Evolutionary conservation across 108 stramenopile genomes (phyloP).

Genomic region (Nannochloropsis salina): DNA sequence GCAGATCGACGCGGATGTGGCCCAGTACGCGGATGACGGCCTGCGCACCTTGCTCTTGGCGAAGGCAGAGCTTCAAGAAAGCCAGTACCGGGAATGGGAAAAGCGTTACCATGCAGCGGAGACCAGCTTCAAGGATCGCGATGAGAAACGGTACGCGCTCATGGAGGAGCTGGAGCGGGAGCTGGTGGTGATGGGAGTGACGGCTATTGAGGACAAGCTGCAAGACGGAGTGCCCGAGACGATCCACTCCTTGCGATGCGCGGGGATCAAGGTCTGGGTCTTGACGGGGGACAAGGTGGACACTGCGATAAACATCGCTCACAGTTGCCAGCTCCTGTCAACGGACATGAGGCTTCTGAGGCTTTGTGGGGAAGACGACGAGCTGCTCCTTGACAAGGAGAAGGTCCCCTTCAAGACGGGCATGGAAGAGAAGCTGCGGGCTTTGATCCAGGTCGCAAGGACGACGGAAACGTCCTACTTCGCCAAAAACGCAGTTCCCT

Average conservation of each 20-base stretch:
- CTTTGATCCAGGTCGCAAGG: background rate
- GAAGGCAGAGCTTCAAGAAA: conserved; percentile 37
- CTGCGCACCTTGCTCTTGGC: conserved; percentile 53
- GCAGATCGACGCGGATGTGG: conserved; percentile 29
- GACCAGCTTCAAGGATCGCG: conserved; percentile 35
- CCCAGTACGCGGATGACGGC: conserved; percentile 47
- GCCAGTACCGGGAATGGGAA: conserved; percentile 31
- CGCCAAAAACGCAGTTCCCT: background rate
- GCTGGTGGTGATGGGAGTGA: conserved; percentile 56
- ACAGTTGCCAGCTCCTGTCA: conserved; percentile 52
- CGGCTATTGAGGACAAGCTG: conserved; percentile 67
- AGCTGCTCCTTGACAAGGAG: conserved; percentile 14
- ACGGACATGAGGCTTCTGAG: conserved; percentile 28
- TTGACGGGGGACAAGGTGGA: conserved; percentile 65
- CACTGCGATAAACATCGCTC: conserved; percentile 63
- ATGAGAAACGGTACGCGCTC: conserved; percentile 26
- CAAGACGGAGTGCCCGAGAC: conserved; percentile 65
- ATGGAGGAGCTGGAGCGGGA: conserved; percentile 45
- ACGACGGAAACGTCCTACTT: background rate
- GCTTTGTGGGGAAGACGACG: conserved; percentile 28
- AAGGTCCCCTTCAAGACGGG: conserved; percentile 26
- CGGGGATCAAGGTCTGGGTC: conserved; percentile 59
- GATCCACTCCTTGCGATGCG: conserved; percentile 38
- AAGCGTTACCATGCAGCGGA: conserved; percentile 39
- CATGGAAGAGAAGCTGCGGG: conserved; percentile 23